Conservation (phyloP, 140 eudicot species). For the Erigeron philadelphicus region DNA sequence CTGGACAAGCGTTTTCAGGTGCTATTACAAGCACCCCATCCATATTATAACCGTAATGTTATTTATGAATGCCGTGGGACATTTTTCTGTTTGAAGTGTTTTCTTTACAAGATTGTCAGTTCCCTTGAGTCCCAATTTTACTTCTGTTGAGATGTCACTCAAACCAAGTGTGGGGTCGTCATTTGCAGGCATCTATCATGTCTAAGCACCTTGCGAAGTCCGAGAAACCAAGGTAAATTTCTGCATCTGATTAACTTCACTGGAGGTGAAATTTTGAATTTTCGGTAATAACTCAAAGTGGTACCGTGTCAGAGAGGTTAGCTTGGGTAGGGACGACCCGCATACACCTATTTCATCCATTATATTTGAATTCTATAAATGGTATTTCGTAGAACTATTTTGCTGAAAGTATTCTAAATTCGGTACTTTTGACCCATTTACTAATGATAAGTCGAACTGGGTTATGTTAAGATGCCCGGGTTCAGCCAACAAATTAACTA, state of each 20-base stretch:
- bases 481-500: no score
- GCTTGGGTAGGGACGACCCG: no score
- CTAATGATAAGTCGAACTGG: no score
- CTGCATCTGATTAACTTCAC: not conserved
- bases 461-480: no score
- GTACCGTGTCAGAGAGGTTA: not conserved
- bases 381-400: no score
- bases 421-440: no score
- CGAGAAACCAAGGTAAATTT: slow-evolving; percentile 64
- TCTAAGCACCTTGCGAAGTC: slow-evolving; percentile 81
- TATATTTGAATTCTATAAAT: no score
- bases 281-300: not conserved
- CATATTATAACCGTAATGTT: not conserved
- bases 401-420: no score
- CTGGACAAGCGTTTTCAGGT: not conserved
- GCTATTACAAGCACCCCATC: not conserved
- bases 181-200: slow-evolving; percentile 86
- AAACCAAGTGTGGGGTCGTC: slow-evolving; percentile 7
- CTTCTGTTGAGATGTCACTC: not conserved
- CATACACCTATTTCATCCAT: no score
- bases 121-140: not conserved
- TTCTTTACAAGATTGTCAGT: slow-evolving; percentile 1
- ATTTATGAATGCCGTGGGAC: not conserved
- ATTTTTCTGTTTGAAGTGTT: not conserved
- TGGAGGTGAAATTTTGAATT: not conserved